Percentiles rank a stretch among this genome's conserved stretches.
Evolutionary conservation across 208 protist genomes (phyloP).

Genomic region (Acanthamoeba culbertsoni): DNA sequence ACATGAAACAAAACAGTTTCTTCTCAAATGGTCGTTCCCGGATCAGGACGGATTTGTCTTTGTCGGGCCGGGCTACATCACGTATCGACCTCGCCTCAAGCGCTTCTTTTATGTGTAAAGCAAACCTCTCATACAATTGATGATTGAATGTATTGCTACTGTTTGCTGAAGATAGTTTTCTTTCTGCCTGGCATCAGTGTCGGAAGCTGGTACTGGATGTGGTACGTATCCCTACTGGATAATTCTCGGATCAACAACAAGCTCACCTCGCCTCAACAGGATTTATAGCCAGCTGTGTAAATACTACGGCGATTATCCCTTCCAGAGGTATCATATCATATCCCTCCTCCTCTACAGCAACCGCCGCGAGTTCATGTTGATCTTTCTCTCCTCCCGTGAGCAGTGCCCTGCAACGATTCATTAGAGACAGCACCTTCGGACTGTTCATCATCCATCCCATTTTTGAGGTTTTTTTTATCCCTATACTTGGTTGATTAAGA

Average conservation of each 20-base stretch:
- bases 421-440: neutral
- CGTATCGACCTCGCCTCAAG: neutral
- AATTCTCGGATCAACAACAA: neutral
- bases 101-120: constrained; percentile 14
- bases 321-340: neutral
- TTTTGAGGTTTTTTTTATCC: neutral
- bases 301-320: constrained; percentile 1
- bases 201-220: constrained; percentile 41
- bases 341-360: neutral
- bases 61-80: constrained; percentile 20
- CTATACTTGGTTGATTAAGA: neutral
- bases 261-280: neutral
- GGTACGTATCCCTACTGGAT: neutral
- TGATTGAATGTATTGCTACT: neutral
- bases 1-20: neutral
- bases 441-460: constrained; percentile 22
- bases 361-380: neutral
- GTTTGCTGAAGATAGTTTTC: neutral
- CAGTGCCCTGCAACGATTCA: neutral
- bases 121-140: neutral
- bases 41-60: constrained; percentile 11
- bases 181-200: neutral
- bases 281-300: constrained; percentile 8
- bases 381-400: neutral
- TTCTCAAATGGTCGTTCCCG: neutral